These are phyloP conservation scores for Agaricus sinodeliciosus DNA, from an alignment of 768 basidiomycete genomes.

Conservation along the genomic window DNA sequence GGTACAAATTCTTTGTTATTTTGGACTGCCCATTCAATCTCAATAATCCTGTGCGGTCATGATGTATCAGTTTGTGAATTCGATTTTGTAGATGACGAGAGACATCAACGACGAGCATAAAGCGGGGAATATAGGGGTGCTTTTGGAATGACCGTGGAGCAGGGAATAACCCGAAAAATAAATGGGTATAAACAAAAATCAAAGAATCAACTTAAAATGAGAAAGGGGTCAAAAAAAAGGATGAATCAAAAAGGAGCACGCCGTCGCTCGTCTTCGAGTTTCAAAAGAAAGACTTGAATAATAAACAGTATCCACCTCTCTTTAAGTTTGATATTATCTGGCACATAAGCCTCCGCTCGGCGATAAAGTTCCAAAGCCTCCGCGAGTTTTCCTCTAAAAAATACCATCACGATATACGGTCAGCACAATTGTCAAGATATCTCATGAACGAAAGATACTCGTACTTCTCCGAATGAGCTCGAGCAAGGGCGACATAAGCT, in stretches of 20 bases:
- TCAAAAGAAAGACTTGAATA: slow-evolving; percentile 57
- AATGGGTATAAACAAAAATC: too few relatives aligned
- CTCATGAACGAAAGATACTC: slow-evolving; percentile 14
- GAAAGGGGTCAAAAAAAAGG: slow-evolving; percentile 15
- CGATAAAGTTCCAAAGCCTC: slow-evolving; percentile 77
- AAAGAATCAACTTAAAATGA: too few relatives aligned
- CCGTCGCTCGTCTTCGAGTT: slow-evolving; percentile 16
- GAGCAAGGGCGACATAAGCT: slow-evolving; percentile 78
- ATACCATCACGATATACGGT: not conserved
- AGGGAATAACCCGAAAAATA: not conserved
- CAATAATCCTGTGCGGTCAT: slow-evolving; percentile 54
- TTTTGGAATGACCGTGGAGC: not conserved
- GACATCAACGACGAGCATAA: slow-evolving; percentile 17
- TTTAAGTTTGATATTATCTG: slow-evolving; percentile 80
- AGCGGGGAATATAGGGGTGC: slow-evolving; percentile 11
- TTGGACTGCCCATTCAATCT: slow-evolving; percentile 74
- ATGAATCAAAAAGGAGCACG: slow-evolving; percentile 24
- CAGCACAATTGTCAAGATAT: too few relatives aligned
- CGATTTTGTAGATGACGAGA: not conserved
- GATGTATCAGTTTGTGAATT: not conserved
- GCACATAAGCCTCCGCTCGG: slow-evolving; percentile 76
- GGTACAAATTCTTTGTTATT: slow-evolving; percentile 54
- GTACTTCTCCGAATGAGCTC: slow-evolving; percentile 76
- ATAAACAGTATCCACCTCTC: slow-evolving; percentile 82
- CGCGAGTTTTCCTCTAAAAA: slow-evolving; percentile 81